Evolutionary conservation across 352 stramenopile species (phyloP).

Genomic region (Pythium coloratum): DNA sequence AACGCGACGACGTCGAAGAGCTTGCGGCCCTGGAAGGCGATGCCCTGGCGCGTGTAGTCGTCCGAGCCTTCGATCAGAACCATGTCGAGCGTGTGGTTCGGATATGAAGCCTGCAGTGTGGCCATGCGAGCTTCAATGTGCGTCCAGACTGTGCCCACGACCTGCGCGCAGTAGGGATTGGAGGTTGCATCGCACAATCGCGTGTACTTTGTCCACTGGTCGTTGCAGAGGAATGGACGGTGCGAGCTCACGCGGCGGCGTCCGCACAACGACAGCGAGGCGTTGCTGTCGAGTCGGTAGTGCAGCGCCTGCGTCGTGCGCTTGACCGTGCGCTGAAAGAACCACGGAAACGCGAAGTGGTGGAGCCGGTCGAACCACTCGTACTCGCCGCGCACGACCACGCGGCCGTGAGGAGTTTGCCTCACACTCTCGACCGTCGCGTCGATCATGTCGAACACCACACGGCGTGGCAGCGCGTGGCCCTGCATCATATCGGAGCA

Average conservation of each 20-base stretch:
- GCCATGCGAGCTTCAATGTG: slow-evolving; percentile 11
- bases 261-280: background rate
- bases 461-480: background rate
- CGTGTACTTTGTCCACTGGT: background rate
- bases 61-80: slow-evolving; percentile 23
- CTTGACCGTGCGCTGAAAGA: slow-evolving; percentile 38
- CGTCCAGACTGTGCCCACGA: slow-evolving; percentile 7
- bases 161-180: slow-evolving; percentile 3
- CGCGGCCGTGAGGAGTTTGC: background rate
- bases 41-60: slow-evolving; percentile 6
- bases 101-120: slow-evolving; percentile 6
- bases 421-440: background rate
- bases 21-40: slow-evolving; percentile 13
- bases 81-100: slow-evolving; percentile 15
- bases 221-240: background rate
- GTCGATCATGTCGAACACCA: slow-evolving; percentile 8
- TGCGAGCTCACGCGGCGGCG: background rate
- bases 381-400: slow-evolving; percentile 19
- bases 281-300: background rate
- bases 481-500: background rate
- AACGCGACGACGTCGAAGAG: slow-evolving; percentile 25
- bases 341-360: slow-evolving; percentile 35
- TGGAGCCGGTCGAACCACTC: slow-evolving; percentile 46
- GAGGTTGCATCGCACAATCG: background rate
- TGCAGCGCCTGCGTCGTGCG: slow-evolving; percentile 24